Evolutionary conservation across 768 basidiomycete species (phyloP), one percentile per base, ranked within the genome.

Genomic region (Cyclocybe aegerita): DNA sequence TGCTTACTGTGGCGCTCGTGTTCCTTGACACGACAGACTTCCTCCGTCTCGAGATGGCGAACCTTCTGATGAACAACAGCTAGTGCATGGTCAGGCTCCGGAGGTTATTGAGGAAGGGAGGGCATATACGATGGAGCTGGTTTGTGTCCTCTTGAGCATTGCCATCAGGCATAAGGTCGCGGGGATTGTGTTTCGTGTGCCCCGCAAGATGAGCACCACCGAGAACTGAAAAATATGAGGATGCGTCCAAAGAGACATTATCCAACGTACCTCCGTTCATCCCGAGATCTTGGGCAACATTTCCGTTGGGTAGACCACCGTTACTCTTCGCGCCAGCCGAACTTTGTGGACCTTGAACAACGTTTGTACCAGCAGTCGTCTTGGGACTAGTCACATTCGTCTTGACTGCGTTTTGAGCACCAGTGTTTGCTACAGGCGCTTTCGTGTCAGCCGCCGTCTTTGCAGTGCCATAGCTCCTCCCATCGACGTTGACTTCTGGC

Each of bases 1-100:
- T 16, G 47, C 69, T 39, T 53, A 70, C 69, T 61, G 42, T 73
- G 71, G 2, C 70, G 64, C 11, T 73, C 69, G 35, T 56, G 59
- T 6, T 71, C 65, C 40, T 60, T 69, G 23, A 67, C 48, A 23
- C 65, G 65, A 10, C 60, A 50, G 4, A 71, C 62, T 46, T 71
- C 68, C 39, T 64, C 66, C 3, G 60, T 61, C 38, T 70, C 67
- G 4, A 65, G 47, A 15, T 62, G 62, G 37, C 60, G 67, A 15
- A 68, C 46, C 23, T 49, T 54, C 36, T 70, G 62, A 17, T 68
- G 66, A 8, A 59, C 56, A 4, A 70, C 60, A 9, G 68, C 67
- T 68, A 47, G 4, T 29, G 1, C 29, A 36, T 15, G 4, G 17
- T 4, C 2, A 9, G 32, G 7, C 32, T 31, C 31, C 14, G 15